Evolutionary conservation across 768 basidiomycete genomes (phyloP).

Genomic region (Inosperma sp.): DNA sequence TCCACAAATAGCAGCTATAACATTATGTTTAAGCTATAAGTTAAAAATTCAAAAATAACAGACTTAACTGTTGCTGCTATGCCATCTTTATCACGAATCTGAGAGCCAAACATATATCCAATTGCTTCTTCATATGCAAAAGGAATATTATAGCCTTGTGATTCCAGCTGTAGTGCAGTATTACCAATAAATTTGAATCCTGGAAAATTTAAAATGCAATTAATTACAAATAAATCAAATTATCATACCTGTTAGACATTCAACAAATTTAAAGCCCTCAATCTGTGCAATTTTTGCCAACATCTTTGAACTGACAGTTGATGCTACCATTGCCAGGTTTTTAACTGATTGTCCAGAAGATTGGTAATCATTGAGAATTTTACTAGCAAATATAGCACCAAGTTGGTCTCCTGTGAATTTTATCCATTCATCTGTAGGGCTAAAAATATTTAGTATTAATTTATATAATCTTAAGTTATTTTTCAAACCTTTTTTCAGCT

Average conservation of each 20-base stretch:
- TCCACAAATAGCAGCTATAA: conserved; percentile 63
- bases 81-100: conserved; percentile 85
- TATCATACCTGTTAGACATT: conserved; percentile 75
- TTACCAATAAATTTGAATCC: conserved; percentile 94
- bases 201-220: conserved; percentile 17
- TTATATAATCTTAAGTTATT: not conserved
- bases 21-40: not conserved
- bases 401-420: conserved; percentile 84
- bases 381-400: conserved; percentile 48
- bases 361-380: conserved; percentile 40
- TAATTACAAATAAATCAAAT: not conserved
- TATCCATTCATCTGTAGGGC: conserved; percentile 55
- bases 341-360: conserved; percentile 41
- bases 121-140: conserved; percentile 94
- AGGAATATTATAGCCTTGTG: conserved; percentile 63
- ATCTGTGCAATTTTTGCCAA: conserved; percentile 64
- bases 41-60: not conserved
- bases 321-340: conserved; percentile 80
- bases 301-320: conserved; percentile 91
- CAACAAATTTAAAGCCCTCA: conserved; percentile 81
- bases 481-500: conserved; percentile 57
- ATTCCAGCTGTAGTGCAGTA: conserved; percentile 60
- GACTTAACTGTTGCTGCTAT: conserved; percentile 66
- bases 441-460: conserved; percentile 16
- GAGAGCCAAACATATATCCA: conserved; percentile 80